phyloP scores from a whole-genome alignment of 768 basidiomycete species.

The Megacollybia marginata region DNA sequence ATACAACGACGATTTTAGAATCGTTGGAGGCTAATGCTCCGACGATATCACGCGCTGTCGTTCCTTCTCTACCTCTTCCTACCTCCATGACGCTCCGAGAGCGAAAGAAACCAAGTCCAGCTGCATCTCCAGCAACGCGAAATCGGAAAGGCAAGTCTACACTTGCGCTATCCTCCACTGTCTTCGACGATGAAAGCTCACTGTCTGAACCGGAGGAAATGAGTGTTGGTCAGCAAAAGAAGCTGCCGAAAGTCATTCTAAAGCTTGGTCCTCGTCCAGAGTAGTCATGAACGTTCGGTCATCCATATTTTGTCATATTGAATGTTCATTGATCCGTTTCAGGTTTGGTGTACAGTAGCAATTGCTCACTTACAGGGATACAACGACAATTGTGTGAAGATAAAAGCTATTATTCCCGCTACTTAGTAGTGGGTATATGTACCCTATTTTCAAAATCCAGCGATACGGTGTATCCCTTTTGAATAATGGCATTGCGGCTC shows the following conservation, averaged over 20 bases:
- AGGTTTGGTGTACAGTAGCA: no score
- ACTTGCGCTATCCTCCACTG: not conserved
- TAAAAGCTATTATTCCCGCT: no score
- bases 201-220: not conserved
- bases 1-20: slow-evolving; percentile 41
- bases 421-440: no score
- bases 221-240: slow-evolving; percentile 22
- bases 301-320: no score
- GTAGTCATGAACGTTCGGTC: not conserved
- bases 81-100: slow-evolving; percentile 45
- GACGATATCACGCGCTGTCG: slow-evolving; percentile 13
- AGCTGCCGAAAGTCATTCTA: slow-evolving; percentile 47
- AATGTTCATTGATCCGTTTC: no score
- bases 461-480: no score
- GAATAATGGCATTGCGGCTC: no score
- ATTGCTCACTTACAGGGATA: no score
- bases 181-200: not conserved
- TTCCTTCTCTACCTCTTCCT: slow-evolving; percentile 19
- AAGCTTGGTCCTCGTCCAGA: slow-evolving; percentile 39
- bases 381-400: no score
- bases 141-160: not conserved
- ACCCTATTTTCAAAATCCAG: no score
- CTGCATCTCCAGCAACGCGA: slow-evolving; percentile 7
- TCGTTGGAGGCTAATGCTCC: slow-evolving; percentile 29
- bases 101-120: slow-evolving; percentile 25